Base-by-base conservation (phyloP, 352 stramenopile genomes). In the Globisporangium carolinianum region DNA sequence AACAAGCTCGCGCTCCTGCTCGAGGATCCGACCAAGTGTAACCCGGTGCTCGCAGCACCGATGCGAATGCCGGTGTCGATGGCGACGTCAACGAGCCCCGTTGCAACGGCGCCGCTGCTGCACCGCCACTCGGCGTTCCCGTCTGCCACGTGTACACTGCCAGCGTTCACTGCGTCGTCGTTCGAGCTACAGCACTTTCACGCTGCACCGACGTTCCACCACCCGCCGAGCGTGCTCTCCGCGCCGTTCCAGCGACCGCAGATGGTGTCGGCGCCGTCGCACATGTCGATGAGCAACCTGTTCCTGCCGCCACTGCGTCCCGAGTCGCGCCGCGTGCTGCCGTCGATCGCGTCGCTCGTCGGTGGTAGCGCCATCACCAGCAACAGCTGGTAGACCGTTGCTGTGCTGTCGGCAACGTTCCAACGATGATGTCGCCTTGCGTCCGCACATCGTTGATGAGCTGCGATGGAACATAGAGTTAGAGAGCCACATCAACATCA, bases 1-100 rank as follows among this genome's bases (percentile, higher is more conserved):
- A 78, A 71, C 60, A 91, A 91, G 65, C 69, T 91, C n/a, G 62
- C 76, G 9, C 68, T 74, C 17, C 59, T 91, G 48, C 66, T 91
- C 17, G 69, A 82, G 49, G 71, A 91, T 45, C 79, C 81, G 37
- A 91, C 79, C 32, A 69, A 71, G 24, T 74, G 62, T 63, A 87
- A 73, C 56, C 58, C 71, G 11, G 35, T 74, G 18, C 46, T 50
- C 11, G 39, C n/a, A 18, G 51, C 48, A 24, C 11, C 39, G 3
- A 12, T 43, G 7, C 24, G 24, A 32, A 32, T 32, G 24, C 24
- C 24, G 2, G 11, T 43, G 39, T 47, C 58, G 18, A 43, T 53
- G 39, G 17, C 38, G 42, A 18, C 55, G 8, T 57, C 67, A 14
- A 55, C 59, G 1, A 9, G 7, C 11, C 12, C 24, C 9, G 14